These are phyloP conservation scores for Cyberlindnera maritima DNA, from an alignment of 805 yeast species.

Conservation along the genomic window DNA sequence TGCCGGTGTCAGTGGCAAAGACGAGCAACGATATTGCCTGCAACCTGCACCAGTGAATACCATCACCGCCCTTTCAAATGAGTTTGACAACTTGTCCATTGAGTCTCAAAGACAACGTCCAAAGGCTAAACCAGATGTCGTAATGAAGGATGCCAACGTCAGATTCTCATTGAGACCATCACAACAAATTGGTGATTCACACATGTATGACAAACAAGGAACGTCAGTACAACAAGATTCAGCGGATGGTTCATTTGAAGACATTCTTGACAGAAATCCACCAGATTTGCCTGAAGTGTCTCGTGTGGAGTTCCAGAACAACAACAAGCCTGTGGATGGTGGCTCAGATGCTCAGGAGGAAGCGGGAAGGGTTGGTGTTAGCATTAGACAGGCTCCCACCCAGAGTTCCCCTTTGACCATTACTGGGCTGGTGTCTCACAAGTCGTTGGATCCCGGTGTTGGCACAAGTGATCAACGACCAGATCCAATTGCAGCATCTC, in stretches of 20 bases:
- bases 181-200: neutral
- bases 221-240: conserved; percentile 7
- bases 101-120: neutral
- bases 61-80: conserved; percentile 10
- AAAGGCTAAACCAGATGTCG: neutral
- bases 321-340: neutral
- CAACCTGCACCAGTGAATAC: conserved; percentile 1
- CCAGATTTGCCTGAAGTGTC: conserved; percentile 16
- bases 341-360: too few relatives aligned
- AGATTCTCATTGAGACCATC: conserved; percentile 10
- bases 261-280: conserved; percentile 25
- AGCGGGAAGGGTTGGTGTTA: too few relatives aligned
- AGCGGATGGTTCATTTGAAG: conserved; percentile 24
- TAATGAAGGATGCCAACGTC: neutral
- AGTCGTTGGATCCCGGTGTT: neutral
- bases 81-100: conserved; percentile 8
- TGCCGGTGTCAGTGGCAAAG: neutral
- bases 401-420: too few relatives aligned
- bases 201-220: neutral
- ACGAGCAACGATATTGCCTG: neutral
- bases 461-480: neutral
- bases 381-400: too few relatives aligned
- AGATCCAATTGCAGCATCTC: neutral
- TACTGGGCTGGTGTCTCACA: neutral
- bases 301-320: neutral